phyloP scores from a whole-genome alignment of 1,284 basidiomycete species.

The Testicularia cyperi region DNA sequence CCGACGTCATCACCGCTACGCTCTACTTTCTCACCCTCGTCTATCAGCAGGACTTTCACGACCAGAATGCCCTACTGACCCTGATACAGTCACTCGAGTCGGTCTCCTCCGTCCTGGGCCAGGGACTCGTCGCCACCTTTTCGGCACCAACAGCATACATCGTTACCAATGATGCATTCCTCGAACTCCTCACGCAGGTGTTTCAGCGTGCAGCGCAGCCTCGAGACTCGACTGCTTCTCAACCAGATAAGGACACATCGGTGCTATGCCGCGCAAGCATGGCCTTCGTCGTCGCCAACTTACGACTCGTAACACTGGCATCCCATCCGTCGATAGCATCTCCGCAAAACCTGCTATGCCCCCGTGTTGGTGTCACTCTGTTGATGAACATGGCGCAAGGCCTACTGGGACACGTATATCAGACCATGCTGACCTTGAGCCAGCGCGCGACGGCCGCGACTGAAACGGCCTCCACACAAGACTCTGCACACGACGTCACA shows the following conservation, averaged over 20 bases:
- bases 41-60: not conserved
- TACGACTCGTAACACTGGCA: slow-evolving; percentile 22
- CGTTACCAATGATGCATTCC: slow-evolving; percentile 11
- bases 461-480: too few relatives aligned
- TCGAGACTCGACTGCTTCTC: not conserved
- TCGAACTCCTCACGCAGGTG: slow-evolving; percentile 5
- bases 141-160: slow-evolving; percentile 10
- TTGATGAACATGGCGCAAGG: slow-evolving; percentile 25
- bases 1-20: slow-evolving; percentile 30
- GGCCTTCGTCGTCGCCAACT: slow-evolving; percentile 15
- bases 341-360: slow-evolving; percentile 29
- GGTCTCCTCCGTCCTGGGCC: slow-evolving; percentile 31
- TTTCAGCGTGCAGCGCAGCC: not conserved
- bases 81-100: slow-evolving; percentile 21
- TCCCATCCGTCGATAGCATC: slow-evolving; percentile 10
- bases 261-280: too few relatives aligned
- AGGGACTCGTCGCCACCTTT: slow-evolving; percentile 30
- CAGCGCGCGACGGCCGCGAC: too few relatives aligned
- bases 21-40: slow-evolving; percentile 21
- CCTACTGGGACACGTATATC: slow-evolving; percentile 17
- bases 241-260: not conserved
- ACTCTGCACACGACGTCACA: slow-evolving; percentile 3
- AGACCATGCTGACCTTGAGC: slow-evolving; percentile 3
- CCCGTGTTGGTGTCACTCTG: slow-evolving; percentile 31
- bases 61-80: not conserved